Evolutionary conservation across 2,329 filamentous ascomycete genomes (phyloP), one percentile per base, ranked within the genome.

Genomic region (Elsinoe fawcettii): DNA sequence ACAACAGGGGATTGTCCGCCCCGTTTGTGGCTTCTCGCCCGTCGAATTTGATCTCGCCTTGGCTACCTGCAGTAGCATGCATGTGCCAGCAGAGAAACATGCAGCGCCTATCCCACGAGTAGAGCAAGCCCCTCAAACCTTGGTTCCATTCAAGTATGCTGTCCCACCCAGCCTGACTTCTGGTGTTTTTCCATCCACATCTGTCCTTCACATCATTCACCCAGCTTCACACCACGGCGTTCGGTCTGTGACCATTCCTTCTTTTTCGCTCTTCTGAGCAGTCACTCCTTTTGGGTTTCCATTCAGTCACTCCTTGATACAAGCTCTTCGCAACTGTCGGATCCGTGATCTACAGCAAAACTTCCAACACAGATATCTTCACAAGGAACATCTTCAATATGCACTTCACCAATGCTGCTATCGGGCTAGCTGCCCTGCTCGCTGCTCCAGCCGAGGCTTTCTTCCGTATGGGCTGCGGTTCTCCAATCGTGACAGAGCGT

Each of bases 401-500:
- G 57, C 51, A 56, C 39, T 51, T 56, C 57, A 27, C 30, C 25
- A 47, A 25, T 8, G 34, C 54, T 16, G 57, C 59, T 32, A 12
- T 64, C 20, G 61, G 43, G 32, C 34, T 66, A 20, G 64, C 66
- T 12, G 65, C 64, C 39, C 60, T 69, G 14, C 65, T 75, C 16
- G 65, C 70, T 14, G 67, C 68, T 49, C 65, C 68, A 22, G 66
- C 82, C 43, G 82, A 86, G 64, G 84, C 85, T 56, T 86, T 88
- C 67, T 80, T 88, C 67, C 83, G 80, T 65, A 88, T 89, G 76
- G 81, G 82, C 67, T 84, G 84, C 66, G 54, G 54, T 23, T 76
- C 82, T 63, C 80, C 85, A 64, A 76, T 84, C 63, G 80, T 80
- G 51, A 74, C 77, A 51, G 81, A 81, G 66, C 81, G 80, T 43